Evolutionary conservation across 129 eudicot genomes (phyloP), one percentile per base, ranked within the genome.

Genomic region (Centella asiatica): DNA sequence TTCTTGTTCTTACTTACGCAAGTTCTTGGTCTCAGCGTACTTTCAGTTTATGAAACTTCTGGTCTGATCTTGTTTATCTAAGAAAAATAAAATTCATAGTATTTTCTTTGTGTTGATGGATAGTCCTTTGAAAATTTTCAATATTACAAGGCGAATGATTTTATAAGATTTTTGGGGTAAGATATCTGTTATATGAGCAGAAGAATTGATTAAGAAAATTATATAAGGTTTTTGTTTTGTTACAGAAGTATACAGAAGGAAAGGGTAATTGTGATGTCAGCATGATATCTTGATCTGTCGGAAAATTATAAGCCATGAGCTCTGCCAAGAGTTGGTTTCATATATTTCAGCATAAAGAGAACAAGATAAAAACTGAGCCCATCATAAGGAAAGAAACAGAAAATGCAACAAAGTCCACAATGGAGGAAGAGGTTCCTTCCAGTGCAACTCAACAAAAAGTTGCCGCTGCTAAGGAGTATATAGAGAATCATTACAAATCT

Each of bases 401-500:
- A 40, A 53, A 19, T 53, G 27, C 50, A 24, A 20, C 60, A 32
- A 48, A 49, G 9, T 48, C 37, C 32, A 18, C 25, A 5, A 17
- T 13, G 10, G 69, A 65, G 46, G 69, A 65, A 7, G 69, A 49
- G 36, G 60, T 31, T 11, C 69, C 69, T 15, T 65, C 69, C 48
- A 65, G 29, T 50, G 47, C 17, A 12, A 65, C 69, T 8, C 46
- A 65, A 25, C 69, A 65, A 48, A 65, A 65, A 53, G 69, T 65
- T 23, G 69, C 69, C 50, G 69, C 69, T 31, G 69, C 69, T 22
- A 65, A 65, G 69, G 60, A 65, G 60, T 65, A 65, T 18, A 65
- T 65, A 48, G 69, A 65, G 69, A 65, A 65, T 39, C 69, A 65
- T 65, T 65, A 65, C 60, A 65, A 65, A 50, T 45, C 60, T 33